Conservation (phyloP, 495 filamentous ascomycete genomes). For the Penicillium herquei region DNA sequence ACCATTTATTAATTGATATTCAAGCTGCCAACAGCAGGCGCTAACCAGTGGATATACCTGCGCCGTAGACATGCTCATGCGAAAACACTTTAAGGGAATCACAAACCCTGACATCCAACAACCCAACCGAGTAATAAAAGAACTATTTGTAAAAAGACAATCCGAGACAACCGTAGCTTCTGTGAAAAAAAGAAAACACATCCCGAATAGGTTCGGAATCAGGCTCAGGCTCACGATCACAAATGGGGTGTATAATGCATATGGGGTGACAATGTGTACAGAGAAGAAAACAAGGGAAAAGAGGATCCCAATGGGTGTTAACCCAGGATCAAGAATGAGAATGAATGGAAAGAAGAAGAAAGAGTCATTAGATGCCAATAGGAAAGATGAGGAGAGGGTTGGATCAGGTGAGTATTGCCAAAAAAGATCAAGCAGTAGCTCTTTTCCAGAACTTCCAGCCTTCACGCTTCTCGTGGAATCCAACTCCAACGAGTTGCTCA, state of each 20-base stretch:
- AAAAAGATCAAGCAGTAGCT: constrained; percentile 1
- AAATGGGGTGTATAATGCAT: constrained; percentile 21
- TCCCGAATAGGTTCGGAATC: constrained; percentile 5
- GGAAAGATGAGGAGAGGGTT: background rate
- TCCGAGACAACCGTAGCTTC: background rate
- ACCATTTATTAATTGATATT: constrained; percentile 3
- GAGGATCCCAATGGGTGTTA: background rate
- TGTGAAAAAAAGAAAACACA: background rate
- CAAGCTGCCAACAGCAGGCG: background rate
- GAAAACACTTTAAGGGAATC: constrained; percentile 6
- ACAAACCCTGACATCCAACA: constrained; percentile 6
- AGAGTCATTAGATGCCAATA: background rate
- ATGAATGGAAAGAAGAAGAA: background rate
- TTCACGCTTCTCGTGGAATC: constrained; percentile 66
- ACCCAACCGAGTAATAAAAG: background rate
- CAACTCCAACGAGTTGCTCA: constrained; percentile 61
- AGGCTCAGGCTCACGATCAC: background rate
- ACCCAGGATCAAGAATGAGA: background rate
- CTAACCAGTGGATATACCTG: constrained; percentile 11
- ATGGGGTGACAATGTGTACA: constrained; percentile 22
- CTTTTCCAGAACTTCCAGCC: constrained; percentile 95
- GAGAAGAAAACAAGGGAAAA: constrained; percentile 18
- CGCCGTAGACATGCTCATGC: constrained; percentile 21
- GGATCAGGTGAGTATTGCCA: background rate
- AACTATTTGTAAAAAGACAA: background rate